Conservation (phyloP, 805 yeast species). For the Yarrowia sp. region DNA sequence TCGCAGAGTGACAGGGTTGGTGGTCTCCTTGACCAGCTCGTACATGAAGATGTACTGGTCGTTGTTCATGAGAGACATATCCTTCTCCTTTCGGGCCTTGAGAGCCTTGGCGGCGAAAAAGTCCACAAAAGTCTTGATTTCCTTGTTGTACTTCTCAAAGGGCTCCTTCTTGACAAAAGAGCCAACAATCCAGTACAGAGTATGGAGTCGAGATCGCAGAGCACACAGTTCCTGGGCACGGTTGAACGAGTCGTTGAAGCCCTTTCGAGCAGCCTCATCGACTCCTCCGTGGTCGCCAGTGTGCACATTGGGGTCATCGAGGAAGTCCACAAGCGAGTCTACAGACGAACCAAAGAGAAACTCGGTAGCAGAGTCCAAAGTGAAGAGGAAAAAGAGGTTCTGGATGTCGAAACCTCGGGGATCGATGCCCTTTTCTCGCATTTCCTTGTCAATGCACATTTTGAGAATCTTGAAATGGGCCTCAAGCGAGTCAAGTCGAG, state of each 20-base stretch:
- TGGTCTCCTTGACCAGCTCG: slow-evolving; percentile 59
- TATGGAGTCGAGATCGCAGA: slow-evolving; percentile 42
- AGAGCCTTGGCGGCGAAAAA: slow-evolving; percentile 54
- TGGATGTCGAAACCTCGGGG: slow-evolving; percentile 46
- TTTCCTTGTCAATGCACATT: slow-evolving; percentile 36
- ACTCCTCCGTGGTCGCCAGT: slow-evolving; percentile 41
- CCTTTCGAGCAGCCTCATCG: slow-evolving; percentile 40
- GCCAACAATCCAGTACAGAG: slow-evolving; percentile 42
- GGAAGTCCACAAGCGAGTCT: slow-evolving; percentile 43
- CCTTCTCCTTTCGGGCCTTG: slow-evolving; percentile 39
- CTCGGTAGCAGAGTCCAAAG: slow-evolving; percentile 51
- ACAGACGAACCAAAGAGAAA: slow-evolving; percentile 50
- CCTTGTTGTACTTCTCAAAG: slow-evolving; percentile 49
- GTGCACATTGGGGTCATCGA: slow-evolving; percentile 40
- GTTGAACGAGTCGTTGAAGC: slow-evolving; percentile 42
- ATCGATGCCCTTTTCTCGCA: slow-evolving; percentile 6
- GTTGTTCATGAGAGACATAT: slow-evolving; percentile 43
- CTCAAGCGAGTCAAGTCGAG: slow-evolving; percentile 46
- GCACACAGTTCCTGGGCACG: slow-evolving; percentile 41
- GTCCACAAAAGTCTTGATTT: slow-evolving; percentile 52
- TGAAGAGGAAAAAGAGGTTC: slow-evolving; percentile 47
- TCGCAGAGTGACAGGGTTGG: slow-evolving; percentile 57
- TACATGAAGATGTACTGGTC: slow-evolving; percentile 57
- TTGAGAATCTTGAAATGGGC: slow-evolving; percentile 45
- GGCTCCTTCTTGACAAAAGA: slow-evolving; percentile 40